Evolutionary conservation across 176 grass and related monocot genomes (phyloP).

Genomic region (Oryza meridionalis): DNA sequence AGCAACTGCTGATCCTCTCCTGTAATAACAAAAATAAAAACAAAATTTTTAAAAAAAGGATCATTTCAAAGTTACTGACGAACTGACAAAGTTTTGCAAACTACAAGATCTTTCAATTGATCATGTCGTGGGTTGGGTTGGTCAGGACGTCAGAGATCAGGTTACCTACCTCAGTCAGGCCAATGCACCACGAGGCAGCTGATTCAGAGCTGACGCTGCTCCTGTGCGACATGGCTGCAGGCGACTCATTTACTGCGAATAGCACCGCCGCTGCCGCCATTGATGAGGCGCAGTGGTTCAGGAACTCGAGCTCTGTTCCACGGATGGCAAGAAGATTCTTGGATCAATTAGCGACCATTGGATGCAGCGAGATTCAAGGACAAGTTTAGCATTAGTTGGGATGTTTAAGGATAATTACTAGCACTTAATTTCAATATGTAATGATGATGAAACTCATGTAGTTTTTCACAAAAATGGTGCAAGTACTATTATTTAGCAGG

Average conservation of each 20-base stretch:
- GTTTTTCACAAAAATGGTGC: background rate
- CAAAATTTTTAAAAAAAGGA: too few relatives aligned
- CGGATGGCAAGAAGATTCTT: background rate
- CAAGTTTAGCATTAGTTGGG: background rate
- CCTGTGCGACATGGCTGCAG: constrained; percentile 37
- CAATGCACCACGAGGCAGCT: constrained; percentile 59
- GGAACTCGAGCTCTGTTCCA: constrained; percentile 47
- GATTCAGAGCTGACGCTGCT: constrained; percentile 43
- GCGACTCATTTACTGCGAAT: constrained; percentile 47
- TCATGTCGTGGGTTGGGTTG: background rate
- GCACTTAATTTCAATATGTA: background rate
- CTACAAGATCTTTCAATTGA: background rate
- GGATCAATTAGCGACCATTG: background rate
- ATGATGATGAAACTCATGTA: background rate
- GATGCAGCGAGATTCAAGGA: background rate
- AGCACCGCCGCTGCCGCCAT: constrained; percentile 65
- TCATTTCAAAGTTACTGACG: background rate
- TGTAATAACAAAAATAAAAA: constrained; percentile 22
- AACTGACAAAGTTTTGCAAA: background rate
- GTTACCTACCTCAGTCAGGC: constrained; percentile 39
- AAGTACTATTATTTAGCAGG: background rate
- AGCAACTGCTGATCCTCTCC: constrained; percentile 64
- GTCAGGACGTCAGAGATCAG: constrained; percentile 15
- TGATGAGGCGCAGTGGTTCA: constrained; percentile 55
- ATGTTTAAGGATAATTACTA: background rate